These are phyloP conservation scores for Starmerella bombicola DNA, from an alignment of 805 yeast genomes.

Conservation along the genomic window DNA sequence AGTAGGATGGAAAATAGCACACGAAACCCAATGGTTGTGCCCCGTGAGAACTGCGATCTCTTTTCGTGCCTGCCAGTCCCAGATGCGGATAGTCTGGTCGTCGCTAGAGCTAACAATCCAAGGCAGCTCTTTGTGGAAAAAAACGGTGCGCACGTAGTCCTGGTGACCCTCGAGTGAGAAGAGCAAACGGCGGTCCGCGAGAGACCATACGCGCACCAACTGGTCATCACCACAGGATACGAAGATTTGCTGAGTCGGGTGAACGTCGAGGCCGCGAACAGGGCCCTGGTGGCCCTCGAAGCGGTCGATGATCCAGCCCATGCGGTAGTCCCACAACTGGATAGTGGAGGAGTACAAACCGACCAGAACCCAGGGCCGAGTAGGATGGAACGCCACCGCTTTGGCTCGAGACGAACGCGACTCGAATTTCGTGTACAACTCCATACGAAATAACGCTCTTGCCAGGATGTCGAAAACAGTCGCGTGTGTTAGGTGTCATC, in stretches of 20 bases:
- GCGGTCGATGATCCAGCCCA: constrained; percentile 94
- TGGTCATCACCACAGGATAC: constrained; percentile 97
- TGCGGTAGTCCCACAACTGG: constrained; percentile 97
- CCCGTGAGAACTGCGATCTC: constrained; percentile 96
- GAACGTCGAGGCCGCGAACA: constrained; percentile 88
- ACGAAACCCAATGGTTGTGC: constrained; percentile 96
- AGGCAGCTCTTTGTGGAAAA: constrained; percentile 90
- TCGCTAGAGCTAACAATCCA: constrained; percentile 95
- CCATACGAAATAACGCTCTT: constrained; percentile 8
- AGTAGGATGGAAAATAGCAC: constrained; percentile 92
- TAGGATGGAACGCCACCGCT: constrained; percentile 95
- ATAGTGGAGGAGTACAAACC: constrained; percentile 96
- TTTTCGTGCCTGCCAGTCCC: constrained; percentile 99
- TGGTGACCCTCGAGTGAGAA: constrained; percentile 88
- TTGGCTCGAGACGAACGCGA: constrained; percentile 96
- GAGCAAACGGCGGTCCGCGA: constrained; percentile 69
- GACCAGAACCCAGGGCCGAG: constrained; percentile 89
- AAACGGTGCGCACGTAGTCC: constrained; percentile 89
- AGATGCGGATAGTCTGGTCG: constrained; percentile 95
- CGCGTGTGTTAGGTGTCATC: too few relatives aligned
- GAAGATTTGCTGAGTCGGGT: constrained; percentile 94
- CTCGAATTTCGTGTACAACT: constrained; percentile 51
- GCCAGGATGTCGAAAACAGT: too few relatives aligned
- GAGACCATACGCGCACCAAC: constrained; percentile 89
- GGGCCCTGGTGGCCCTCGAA: constrained; percentile 99